Evolutionary conservation across 495 filamentous ascomycete genomes (phyloP).

Genomic region (Podospora fimiseda): DNA sequence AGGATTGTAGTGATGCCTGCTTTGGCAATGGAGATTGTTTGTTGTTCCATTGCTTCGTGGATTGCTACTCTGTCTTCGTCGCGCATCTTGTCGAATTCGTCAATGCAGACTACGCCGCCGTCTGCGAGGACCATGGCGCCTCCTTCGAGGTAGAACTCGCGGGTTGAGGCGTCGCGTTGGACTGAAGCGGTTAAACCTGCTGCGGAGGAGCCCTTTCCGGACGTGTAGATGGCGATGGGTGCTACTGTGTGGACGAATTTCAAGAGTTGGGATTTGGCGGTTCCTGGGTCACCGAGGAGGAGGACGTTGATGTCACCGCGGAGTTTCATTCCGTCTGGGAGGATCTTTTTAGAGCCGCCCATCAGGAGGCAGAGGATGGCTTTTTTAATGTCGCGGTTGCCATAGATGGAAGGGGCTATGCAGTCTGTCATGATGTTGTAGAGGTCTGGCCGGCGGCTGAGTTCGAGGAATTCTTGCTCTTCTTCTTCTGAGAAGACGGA

Average conservation of each 20-base stretch:
- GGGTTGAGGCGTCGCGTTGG: slow-evolving; percentile 81
- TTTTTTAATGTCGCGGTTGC: slow-evolving; percentile 95
- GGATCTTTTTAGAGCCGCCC: slow-evolving; percentile 96
- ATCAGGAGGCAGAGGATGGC: slow-evolving; percentile 93
- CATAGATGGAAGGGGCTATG: slow-evolving; percentile 97
- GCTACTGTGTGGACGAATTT: slow-evolving; percentile 97
- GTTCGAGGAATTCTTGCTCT: slow-evolving; percentile 93
- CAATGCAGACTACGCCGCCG: slow-evolving; percentile 97
- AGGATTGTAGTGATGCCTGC: slow-evolving; percentile 98
- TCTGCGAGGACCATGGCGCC: slow-evolving; percentile 99
- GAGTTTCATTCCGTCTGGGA: slow-evolving; percentile 97
- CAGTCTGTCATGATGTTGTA: slow-evolving; percentile 86
- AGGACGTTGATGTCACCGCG: slow-evolving; percentile 98
- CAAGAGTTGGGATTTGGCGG: slow-evolving; percentile 93
- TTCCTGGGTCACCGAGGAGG: slow-evolving; percentile 94
- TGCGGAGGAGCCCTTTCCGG: slow-evolving; percentile 96
- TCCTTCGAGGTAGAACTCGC: slow-evolving; percentile 97
- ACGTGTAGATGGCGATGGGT: slow-evolving; percentile 98
- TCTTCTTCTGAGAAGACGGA: slow-evolving; percentile 89
- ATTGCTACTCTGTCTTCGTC: slow-evolving; percentile 98
- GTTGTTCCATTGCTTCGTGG: slow-evolving; percentile 99
- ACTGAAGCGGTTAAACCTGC: slow-evolving; percentile 98
- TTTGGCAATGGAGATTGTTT: slow-evolving; percentile 99
- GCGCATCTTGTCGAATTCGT: slow-evolving; percentile 99
- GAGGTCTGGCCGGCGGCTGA: slow-evolving; percentile 84